Evolutionary conservation across 768 basidiomycete genomes (phyloP).

Genomic region (Suillus americanus): DNA sequence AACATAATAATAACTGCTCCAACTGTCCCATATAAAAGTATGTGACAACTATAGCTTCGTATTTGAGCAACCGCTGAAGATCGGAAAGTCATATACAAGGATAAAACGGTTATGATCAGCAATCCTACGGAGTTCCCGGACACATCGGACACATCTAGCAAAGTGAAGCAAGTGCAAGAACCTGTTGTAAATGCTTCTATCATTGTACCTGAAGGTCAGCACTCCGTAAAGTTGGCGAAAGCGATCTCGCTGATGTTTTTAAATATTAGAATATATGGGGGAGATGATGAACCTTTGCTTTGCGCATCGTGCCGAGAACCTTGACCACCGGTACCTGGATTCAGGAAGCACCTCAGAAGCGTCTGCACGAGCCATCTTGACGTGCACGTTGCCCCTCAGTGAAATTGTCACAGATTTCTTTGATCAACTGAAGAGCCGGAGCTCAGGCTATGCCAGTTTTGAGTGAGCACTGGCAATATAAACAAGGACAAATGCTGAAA

Average conservation of each 20-base stretch:
- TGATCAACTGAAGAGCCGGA: conserved; percentile 89
- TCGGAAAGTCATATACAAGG: conserved; percentile 67
- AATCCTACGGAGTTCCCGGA: conserved; percentile 98
- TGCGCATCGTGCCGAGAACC: conserved; percentile 76
- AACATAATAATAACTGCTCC: conserved; percentile 95
- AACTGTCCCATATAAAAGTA: conserved; percentile 91
- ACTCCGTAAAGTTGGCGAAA: not conserved
- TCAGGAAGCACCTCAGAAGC: conserved; percentile 26
- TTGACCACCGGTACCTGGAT: conserved; percentile 86
- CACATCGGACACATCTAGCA: conserved; percentile 52
- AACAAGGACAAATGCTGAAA: not conserved
- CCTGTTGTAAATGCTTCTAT: conserved; percentile 93
- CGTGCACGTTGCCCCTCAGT: conserved; percentile 81
- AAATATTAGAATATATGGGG: conserved; percentile 76
- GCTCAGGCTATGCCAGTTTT: conserved; percentile 89
- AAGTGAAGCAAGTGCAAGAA: conserved; percentile 80
- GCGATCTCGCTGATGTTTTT: not conserved
- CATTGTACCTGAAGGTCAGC: conserved; percentile 86
- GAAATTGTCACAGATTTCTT: conserved; percentile 97
- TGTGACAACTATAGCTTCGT: not conserved
- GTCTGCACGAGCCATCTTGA: conserved; percentile 71
- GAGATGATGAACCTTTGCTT: conserved; percentile 96
- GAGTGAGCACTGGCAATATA: conserved; percentile 55
- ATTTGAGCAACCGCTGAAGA: conserved; percentile 4
- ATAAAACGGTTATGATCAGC: conserved; percentile 66